Evolutionary conservation across 2,329 filamentous ascomycete genomes (phyloP).

Genomic region (Fonsecaea erecta): DNA sequence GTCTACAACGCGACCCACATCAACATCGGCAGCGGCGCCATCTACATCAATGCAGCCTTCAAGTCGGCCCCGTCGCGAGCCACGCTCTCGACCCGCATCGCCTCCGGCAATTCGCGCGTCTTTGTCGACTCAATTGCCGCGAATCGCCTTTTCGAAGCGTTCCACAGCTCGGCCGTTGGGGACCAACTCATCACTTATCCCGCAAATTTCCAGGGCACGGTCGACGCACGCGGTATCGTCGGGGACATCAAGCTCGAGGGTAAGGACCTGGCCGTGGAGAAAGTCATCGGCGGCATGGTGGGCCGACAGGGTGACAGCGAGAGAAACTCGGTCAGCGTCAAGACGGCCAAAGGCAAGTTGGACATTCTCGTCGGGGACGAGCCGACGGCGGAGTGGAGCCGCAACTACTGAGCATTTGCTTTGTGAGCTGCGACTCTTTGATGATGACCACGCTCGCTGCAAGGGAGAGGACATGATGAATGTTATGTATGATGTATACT

Average conservation of each 20-base stretch:
- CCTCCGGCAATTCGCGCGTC: conserved; percentile 23
- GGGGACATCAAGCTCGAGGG: conserved; percentile 28
- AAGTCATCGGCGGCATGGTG: conserved; percentile 26
- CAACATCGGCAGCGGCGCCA: conserved; percentile 21
- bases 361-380: conserved; percentile 32
- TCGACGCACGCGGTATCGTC: conserved; percentile 25
- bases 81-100: conserved; percentile 25
- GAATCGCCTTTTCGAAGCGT: conserved; percentile 19
- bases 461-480: background rate
- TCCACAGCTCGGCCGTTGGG: conserved; percentile 23
- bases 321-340: conserved; percentile 27
- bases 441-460: too few species aligned
- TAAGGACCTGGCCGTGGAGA: conserved; percentile 30
- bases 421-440: background rate
- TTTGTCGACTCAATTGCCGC: conserved; percentile 28
- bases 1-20: conserved; percentile 28
- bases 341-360: conserved; percentile 23
- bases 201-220: conserved; percentile 30
- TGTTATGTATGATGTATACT: background rate
- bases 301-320: conserved; percentile 25
- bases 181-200: conserved; percentile 32
- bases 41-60: conserved; percentile 26
- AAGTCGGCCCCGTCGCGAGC: conserved; percentile 21
- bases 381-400: background rate
- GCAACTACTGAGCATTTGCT: background rate